Conservation (phyloP, 2,329 filamentous ascomycete genomes). For the Fusarium setosum region DNA sequence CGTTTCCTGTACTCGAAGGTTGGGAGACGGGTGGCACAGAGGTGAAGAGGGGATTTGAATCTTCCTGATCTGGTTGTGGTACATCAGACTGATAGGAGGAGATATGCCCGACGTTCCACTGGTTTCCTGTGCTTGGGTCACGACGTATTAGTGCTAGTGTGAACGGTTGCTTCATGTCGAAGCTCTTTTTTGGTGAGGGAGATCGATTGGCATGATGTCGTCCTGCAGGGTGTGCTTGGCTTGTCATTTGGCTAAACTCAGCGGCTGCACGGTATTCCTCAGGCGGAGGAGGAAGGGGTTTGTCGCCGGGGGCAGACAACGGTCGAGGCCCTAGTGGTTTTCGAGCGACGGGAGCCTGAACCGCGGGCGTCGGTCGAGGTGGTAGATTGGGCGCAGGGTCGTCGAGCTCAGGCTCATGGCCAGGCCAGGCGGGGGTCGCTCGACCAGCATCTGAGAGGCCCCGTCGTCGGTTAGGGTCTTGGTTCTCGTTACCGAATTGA, state of each 20-base stretch:
- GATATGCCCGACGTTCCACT: constrained; percentile 81
- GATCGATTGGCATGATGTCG: constrained; percentile 40
- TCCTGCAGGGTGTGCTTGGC: neutral
- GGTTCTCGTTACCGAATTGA: constrained; percentile 16
- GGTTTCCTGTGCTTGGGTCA: constrained; percentile 73
- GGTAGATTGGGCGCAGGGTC: constrained; percentile 23
- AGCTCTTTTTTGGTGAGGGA: constrained; percentile 52
- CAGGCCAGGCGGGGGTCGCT: constrained; percentile 14
- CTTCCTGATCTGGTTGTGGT: constrained; percentile 37
- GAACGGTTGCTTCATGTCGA: constrained; percentile 56
- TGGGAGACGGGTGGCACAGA: constrained; percentile 36
- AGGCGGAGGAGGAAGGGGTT: constrained; percentile 24
- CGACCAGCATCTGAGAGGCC: constrained; percentile 25
- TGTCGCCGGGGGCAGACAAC: constrained; percentile 15
- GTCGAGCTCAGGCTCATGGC: constrained; percentile 15
- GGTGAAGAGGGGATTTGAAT: constrained; percentile 37
- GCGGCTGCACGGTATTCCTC: constrained; percentile 5
- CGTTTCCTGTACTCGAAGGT: constrained; percentile 39
- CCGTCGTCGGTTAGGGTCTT: constrained; percentile 24
- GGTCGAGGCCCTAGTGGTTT: constrained; percentile 45
- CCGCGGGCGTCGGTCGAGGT: constrained; percentile 18
- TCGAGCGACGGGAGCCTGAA: constrained; percentile 36
- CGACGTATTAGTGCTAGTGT: constrained; percentile 77
- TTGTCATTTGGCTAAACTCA: constrained; percentile 27
- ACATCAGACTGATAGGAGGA: constrained; percentile 62